A percentile compares a stretch with the other conserved stretches of the same genome.
Evolutionary conservation across 2,329 filamentous ascomycete species (phyloP).

Genomic region (Nigrospora oryzae): DNA sequence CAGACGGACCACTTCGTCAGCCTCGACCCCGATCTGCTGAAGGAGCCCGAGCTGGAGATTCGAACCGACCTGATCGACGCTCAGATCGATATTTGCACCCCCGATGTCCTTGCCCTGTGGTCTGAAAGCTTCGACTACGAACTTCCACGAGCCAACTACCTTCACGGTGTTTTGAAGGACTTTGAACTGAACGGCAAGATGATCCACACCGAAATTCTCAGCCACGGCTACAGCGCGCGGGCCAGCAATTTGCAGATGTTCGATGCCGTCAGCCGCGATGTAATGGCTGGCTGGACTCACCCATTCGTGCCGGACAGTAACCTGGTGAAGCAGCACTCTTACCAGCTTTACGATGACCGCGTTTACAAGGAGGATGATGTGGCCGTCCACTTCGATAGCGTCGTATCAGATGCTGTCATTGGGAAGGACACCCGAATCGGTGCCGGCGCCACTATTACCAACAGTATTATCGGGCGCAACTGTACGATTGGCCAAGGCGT

Average conservation of each 20-base stretch:
- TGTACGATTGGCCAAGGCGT: slow-evolving; percentile 86
- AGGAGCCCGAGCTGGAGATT: slow-evolving; percentile 67
- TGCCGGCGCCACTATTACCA: slow-evolving; percentile 58
- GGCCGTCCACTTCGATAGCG: slow-evolving; percentile 61
- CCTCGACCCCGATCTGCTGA: slow-evolving; percentile 73
- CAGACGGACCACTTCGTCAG: slow-evolving; percentile 57
- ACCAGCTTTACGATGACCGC: slow-evolving; percentile 59
- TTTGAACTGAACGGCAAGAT: slow-evolving; percentile 95
- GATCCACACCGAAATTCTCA: slow-evolving; percentile 83
- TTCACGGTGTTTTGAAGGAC: slow-evolving; percentile 90
- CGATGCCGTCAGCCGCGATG: slow-evolving; percentile 77
- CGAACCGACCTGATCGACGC: slow-evolving; percentile 86
- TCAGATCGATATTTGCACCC: slow-evolving; percentile 94
- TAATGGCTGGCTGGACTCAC: slow-evolving; percentile 81
- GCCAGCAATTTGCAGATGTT: slow-evolving; percentile 84
- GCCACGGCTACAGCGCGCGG: slow-evolving; percentile 76
- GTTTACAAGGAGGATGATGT: slow-evolving; percentile 76
- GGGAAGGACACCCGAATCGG: slow-evolving; percentile 71
- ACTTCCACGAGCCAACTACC: slow-evolving; percentile 75
- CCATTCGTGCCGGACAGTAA: slow-evolving; percentile 88
- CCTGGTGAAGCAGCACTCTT: slow-evolving; percentile 67
- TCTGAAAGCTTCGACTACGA: slow-evolving; percentile 98
- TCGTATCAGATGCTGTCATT: slow-evolving; percentile 64
- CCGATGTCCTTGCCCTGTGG: slow-evolving; percentile 90
- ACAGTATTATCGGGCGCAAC: slow-evolving; percentile 73